Conservation (phyloP, 371 early-diverging fungal genomes). For the Mortierella sp. region DNA sequence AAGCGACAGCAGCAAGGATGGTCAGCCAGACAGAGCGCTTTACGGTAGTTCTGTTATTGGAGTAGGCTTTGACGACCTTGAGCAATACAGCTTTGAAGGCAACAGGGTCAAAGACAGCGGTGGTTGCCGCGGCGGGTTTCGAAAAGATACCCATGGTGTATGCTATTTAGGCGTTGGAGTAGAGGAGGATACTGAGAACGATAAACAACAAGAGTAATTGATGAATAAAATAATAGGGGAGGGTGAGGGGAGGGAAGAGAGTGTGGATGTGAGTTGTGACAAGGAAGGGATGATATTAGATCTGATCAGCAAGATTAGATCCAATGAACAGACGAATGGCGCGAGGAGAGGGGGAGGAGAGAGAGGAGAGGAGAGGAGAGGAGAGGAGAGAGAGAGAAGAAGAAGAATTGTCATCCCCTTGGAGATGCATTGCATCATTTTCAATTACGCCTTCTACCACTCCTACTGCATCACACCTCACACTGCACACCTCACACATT, state of each 20-base stretch:
- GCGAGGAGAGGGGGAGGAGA: not conserved
- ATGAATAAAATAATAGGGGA: not conserved
- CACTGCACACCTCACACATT: not conserved
- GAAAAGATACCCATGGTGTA: conserved; percentile 55
- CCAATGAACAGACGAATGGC: not conserved
- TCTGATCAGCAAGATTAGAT: not conserved
- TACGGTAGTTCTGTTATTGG: conserved; percentile 53
- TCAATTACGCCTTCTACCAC: not conserved
- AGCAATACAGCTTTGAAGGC: conserved; percentile 48
- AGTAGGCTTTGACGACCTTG: conserved; percentile 52
- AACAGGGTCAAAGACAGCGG: conserved; percentile 55
- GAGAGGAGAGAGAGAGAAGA: not conserved
- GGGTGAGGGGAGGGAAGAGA: not conserved
- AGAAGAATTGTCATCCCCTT: not conserved
- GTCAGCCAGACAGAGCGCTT: conserved; percentile 58
- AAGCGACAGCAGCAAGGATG: conserved; percentile 43
- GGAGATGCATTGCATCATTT: not conserved
- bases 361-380: not conserved
- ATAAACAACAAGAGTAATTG: not conserved
- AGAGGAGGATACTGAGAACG: not conserved
- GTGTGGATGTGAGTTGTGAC: not conserved
- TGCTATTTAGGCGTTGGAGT: not conserved
- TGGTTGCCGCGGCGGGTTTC: conserved; percentile 44
- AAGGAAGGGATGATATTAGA: not conserved
- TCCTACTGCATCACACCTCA: not conserved